A percentile compares a stretch with the other conserved stretches of the same genome.
Evolutionary conservation across 345 rosid genomes (phyloP).

Genomic region (Ceriops tagal): DNA sequence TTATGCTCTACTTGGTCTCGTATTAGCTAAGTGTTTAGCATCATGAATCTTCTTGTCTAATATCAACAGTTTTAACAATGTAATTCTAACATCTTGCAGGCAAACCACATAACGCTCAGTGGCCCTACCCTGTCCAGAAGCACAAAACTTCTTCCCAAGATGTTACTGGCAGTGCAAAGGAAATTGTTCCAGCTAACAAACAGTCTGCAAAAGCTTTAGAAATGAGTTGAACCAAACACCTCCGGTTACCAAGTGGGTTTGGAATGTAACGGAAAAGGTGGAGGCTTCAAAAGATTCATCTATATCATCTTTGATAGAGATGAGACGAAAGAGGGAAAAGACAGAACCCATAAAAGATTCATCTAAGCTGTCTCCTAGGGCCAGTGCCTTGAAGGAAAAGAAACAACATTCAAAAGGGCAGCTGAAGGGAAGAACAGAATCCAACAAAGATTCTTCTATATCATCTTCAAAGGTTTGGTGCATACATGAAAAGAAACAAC

Average conservation of each 20-base stretch:
- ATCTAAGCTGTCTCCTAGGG: no score
- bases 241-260: background rate
- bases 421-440: background rate
- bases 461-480: background rate
- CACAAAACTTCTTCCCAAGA: background rate
- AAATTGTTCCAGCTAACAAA: background rate
- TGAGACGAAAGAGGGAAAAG: no score
- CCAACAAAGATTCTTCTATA: background rate
- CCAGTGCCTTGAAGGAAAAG: no score
- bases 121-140: background rate
- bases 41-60: no score
- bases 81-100: background rate
- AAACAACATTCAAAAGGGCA: no score
- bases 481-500: constrained; percentile 9
- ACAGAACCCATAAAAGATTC: no score
- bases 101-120: background rate
- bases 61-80: no score
- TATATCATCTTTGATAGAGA: no score
- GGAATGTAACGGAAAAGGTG: constrained; percentile 3
- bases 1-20: no score
- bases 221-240: background rate
- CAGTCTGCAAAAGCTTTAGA: no score
- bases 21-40: no score
- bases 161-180: background rate
- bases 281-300: no score